These are phyloP conservation scores for Bonia amplexicaulis DNA, from an alignment of 176 grass and related monocot species.

Conservation along the genomic window DNA sequence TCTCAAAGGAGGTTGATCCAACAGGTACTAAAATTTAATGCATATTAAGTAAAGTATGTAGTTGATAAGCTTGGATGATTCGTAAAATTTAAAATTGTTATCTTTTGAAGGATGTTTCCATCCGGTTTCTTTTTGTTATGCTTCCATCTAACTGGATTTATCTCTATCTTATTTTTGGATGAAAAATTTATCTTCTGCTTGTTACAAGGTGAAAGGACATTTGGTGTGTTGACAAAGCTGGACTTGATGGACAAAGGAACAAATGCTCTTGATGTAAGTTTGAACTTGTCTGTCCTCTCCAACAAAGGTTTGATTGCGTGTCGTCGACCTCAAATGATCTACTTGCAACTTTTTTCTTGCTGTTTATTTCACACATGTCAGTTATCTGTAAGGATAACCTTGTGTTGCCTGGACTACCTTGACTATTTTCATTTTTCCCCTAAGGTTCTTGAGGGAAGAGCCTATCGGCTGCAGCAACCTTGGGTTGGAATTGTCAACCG, in stretches of 20 bases:
- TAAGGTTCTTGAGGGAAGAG: constrained; percentile 79
- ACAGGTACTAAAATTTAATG: constrained; percentile 25
- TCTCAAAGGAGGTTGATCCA: constrained; percentile 47
- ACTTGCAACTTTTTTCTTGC: not conserved
- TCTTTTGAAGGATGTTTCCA: constrained; percentile 2
- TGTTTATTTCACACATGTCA: not conserved
- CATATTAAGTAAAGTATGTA: not conserved
- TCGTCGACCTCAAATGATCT: not conserved
- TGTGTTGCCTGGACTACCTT: not conserved
- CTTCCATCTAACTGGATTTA: not conserved
- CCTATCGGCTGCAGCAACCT: constrained; percentile 54
- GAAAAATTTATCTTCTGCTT: not conserved
- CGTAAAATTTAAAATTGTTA: not conserved
- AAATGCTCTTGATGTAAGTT: constrained; percentile 76
- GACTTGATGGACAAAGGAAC: constrained; percentile 88
- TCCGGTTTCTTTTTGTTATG: not conserved
- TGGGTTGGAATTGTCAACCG: constrained; percentile 91
- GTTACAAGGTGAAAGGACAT: constrained; percentile 73
- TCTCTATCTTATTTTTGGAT: not conserved
- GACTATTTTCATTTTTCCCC: not conserved
- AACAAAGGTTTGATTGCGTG: not conserved
- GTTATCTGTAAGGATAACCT: not conserved
- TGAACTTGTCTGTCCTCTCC: not conserved
- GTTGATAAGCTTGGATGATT: not conserved
- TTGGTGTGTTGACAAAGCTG: constrained; percentile 85